Percentiles rank a stretch among this genome's conserved stretches.
Conservation (phyloP, 805 yeast species). For the Lachancea lanzarotensis region DNA sequence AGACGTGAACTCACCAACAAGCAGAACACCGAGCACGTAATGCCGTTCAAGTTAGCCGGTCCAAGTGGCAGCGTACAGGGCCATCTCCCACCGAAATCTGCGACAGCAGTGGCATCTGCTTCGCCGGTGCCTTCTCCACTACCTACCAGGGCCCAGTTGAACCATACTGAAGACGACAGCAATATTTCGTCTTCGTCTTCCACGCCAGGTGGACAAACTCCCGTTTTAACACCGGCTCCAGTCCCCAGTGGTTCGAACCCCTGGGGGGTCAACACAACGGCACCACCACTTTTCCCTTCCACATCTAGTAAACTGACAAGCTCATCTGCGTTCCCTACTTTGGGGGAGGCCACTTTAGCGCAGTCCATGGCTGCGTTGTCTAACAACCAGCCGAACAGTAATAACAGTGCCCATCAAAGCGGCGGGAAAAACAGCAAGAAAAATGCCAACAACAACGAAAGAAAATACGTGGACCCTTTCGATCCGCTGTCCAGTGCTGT, state of each 20-base stretch:
- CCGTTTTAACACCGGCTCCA: conserved; percentile 30
- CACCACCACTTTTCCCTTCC: conserved; percentile 24
- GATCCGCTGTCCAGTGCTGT: conserved; percentile 43
- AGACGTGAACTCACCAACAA: conserved; percentile 42
- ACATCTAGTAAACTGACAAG: conserved; percentile 21
- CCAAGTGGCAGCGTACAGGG: background rate
- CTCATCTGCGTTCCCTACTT: conserved; percentile 26
- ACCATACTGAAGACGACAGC: conserved; percentile 23
- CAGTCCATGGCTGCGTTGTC: conserved; percentile 23
- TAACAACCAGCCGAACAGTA: conserved; percentile 16
- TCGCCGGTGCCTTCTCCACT: conserved; percentile 24
- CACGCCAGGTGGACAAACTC: conserved; percentile 16
- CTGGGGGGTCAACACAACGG: conserved; percentile 30
- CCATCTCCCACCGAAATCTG: background rate
- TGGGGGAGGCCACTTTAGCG: conserved; percentile 23
- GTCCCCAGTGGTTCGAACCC: conserved; percentile 30
- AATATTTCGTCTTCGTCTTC: conserved; percentile 10
- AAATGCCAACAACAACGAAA: conserved; percentile 31
- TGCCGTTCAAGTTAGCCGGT: conserved; percentile 2
- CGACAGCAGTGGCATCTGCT: conserved; percentile 7
- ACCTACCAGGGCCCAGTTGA: conserved; percentile 25
- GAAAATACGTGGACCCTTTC: conserved; percentile 37
- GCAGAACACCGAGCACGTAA: conserved; percentile 20
- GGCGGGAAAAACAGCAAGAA: conserved; percentile 16
- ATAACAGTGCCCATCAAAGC: conserved; percentile 26